Percentiles rank a stretch among this genome's conserved stretches.
phyloP scores from a whole-genome alignment of 2,329 filamentous ascomycete species.

The Penicillium corylophilum region DNA sequence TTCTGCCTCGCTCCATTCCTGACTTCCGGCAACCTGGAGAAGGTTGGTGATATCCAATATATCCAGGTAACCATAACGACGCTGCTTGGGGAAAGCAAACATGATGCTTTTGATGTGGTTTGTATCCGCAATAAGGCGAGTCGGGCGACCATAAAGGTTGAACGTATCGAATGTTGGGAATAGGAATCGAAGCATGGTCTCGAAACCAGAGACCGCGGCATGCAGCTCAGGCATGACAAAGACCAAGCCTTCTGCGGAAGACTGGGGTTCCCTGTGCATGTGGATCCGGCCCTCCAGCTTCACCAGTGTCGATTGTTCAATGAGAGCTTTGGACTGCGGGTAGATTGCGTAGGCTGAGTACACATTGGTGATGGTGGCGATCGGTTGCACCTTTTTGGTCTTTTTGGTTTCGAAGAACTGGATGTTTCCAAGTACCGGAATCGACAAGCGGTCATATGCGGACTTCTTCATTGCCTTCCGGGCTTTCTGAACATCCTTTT shows the following conservation, averaged over 20 bases:
- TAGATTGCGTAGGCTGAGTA: slow-evolving; percentile 95
- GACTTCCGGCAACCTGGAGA: slow-evolving; percentile 74
- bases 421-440: slow-evolving; percentile 78
- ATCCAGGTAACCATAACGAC: slow-evolving; percentile 86
- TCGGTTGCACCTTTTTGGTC: slow-evolving; percentile 85
- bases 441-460: slow-evolving; percentile 73
- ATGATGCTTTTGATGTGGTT: slow-evolving; percentile 87
- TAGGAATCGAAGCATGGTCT: slow-evolving; percentile 89
- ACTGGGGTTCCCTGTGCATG: slow-evolving; percentile 75
- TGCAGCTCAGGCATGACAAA: slow-evolving; percentile 97
- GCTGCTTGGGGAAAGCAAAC: slow-evolving; percentile 94
- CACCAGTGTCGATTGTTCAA: slow-evolving; percentile 89
- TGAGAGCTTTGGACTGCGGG: slow-evolving; percentile 87
- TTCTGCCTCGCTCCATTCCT: slow-evolving; percentile 77
- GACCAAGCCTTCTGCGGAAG: slow-evolving; percentile 85
- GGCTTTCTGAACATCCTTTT: slow-evolving; percentile 83
- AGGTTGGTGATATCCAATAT: slow-evolving; percentile 78
- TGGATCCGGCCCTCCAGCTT: slow-evolving; percentile 92
- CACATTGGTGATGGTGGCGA: slow-evolving; percentile 86
- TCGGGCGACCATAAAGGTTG: slow-evolving; percentile 83
- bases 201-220: slow-evolving; percentile 88
- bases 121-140: slow-evolving; percentile 79
- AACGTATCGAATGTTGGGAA: slow-evolving; percentile 96
- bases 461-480: slow-evolving; percentile 79
- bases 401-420: slow-evolving; percentile 95